Evolutionary conservation across 2,329 filamentous ascomycete species (phyloP), one percentile per base, ranked within the genome.

Genomic region (Pseudogymnoascus verrucosus): DNA sequence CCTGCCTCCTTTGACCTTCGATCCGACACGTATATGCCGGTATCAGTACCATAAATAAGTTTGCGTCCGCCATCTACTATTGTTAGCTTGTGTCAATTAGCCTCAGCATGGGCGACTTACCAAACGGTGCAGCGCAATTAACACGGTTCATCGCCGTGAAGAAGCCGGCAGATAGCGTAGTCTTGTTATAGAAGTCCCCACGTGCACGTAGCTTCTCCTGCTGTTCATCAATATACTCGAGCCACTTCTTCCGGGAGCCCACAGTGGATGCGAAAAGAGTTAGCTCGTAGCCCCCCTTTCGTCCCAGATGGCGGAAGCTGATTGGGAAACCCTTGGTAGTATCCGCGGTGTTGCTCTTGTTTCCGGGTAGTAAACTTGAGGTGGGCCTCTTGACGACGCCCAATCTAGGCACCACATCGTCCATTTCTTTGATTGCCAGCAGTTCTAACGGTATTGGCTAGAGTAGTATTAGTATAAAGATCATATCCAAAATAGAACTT

Each of bases 391-490:
- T 98, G 36, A 91, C 81, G 54, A 91, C 82, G 23, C 92, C 92
- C 60, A 88, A 77, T 67, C 85, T 87, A 2, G 93, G 93, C 44
- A 96, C 90, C 31, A 98, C 88, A 74, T 97, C 92, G 62, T 98
- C 93, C 93, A 99, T 98, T 74, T 98, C 93, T 62, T 89, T 88
- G 69, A 99, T 98, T 23, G 95, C 88, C 14, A 99, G 82, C 5
- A 99, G 82, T 74, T 99, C 95, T 34, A 99, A 79, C 12, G 95
- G 95, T 68, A 99, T 99, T 0, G 95, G 95, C 79, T 93, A 64
- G 21, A 61, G 12, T 42, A 8, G 40, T 16, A 64, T 68, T 62
- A 68, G 64, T 59, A 2, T 28, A 21, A 36, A 42, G 34, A 16
- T 31, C 26, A 5, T 60, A 40, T 16, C 8, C 34, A 14, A 26